Percentiles rank a stretch among this genome's conserved stretches.
These are phyloP conservation scores for Cyclaneusma minus DNA, from an alignment of 2,329 filamentous ascomycete species.

Conservation along the genomic window DNA sequence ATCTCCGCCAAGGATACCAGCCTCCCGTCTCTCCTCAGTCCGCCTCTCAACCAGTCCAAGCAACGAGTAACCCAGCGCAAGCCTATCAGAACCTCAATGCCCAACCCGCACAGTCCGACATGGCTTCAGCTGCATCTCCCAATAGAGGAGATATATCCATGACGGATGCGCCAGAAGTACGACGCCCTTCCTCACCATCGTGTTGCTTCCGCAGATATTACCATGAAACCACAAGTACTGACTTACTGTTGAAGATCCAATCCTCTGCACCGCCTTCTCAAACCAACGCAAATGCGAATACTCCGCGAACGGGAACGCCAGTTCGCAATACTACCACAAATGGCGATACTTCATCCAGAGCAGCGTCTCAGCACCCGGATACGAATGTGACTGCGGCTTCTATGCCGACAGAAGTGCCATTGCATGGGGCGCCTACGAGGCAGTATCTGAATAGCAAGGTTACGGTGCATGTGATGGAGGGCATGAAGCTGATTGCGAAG, in stretches of 20 bases:
- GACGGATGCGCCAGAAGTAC: no score
- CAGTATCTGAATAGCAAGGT: conserved; percentile 59
- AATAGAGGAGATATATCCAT: no score
- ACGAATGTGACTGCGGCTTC: conserved; percentile 22
- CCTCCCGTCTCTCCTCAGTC: neutral
- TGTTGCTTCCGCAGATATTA: no score
- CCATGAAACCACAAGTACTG: no score
- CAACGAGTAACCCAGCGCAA: neutral
- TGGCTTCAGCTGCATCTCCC: no score
- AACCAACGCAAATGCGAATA: no score
- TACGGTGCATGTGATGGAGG: conserved; percentile 52
- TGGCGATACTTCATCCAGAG: conserved; percentile 33
- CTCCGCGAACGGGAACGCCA: conserved; percentile 31
- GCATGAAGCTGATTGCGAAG: conserved; percentile 57
- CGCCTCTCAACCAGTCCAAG: neutral
- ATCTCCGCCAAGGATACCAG: no score
- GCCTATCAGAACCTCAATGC: neutral
- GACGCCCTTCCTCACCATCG: no score
- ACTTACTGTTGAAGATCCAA: no score
- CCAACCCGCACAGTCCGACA: no score
- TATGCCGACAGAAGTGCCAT: conserved; percentile 43
- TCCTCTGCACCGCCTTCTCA: no score
- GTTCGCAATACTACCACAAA: conserved; percentile 20
- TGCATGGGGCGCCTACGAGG: conserved; percentile 53
- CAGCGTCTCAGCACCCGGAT: conserved; percentile 41